These are phyloP conservation scores for Penicillium cinerascens DNA, from an alignment of 495 filamentous ascomycete genomes.

Conservation along the genomic window DNA sequence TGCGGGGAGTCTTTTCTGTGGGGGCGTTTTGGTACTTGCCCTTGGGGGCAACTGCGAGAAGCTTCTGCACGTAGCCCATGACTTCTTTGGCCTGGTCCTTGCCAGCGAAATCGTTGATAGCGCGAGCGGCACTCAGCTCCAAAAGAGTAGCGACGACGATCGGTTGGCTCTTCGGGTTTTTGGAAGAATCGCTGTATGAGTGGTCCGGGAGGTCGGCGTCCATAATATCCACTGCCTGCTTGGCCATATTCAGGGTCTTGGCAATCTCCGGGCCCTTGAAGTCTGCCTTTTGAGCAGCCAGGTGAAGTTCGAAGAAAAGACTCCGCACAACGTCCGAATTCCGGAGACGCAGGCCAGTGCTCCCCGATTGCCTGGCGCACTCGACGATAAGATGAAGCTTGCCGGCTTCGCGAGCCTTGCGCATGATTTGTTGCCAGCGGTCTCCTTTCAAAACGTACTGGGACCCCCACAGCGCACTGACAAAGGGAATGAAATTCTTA, in stretches of 20 bases:
- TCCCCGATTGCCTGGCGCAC: constrained; percentile 41
- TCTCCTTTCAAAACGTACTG: constrained; percentile 25
- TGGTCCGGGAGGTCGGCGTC: constrained; percentile 42
- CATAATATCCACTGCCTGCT: constrained; percentile 49
- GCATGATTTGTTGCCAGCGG: constrained; percentile 39
- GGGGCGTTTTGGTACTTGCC: constrained; percentile 16
- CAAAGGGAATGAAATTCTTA: constrained; percentile 54
- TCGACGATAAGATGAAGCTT: constrained; percentile 50
- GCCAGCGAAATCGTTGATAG: constrained; percentile 26
- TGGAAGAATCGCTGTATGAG: constrained; percentile 1
- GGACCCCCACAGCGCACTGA: constrained; percentile 54
- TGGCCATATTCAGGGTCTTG: constrained; percentile 40
- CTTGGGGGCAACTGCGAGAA: constrained; percentile 20
- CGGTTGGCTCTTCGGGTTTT: constrained; percentile 36
- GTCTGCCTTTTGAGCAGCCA: constrained; percentile 38
- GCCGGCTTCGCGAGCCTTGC: constrained; percentile 35
- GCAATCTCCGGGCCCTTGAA: constrained; percentile 38
- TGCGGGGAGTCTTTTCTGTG: constrained; percentile 4
- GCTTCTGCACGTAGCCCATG: constrained; percentile 33
- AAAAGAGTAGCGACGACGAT: constrained; percentile 43
- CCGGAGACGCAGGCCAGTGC: constrained; percentile 51
- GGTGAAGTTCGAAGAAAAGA: constrained; percentile 51
- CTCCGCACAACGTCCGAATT: constrained; percentile 35
- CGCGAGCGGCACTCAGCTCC: constrained; percentile 41
- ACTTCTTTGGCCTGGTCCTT: constrained; percentile 34